Conservation (phyloP, 257 asterid genomes). For the Fraxinus excelsior region DNA sequence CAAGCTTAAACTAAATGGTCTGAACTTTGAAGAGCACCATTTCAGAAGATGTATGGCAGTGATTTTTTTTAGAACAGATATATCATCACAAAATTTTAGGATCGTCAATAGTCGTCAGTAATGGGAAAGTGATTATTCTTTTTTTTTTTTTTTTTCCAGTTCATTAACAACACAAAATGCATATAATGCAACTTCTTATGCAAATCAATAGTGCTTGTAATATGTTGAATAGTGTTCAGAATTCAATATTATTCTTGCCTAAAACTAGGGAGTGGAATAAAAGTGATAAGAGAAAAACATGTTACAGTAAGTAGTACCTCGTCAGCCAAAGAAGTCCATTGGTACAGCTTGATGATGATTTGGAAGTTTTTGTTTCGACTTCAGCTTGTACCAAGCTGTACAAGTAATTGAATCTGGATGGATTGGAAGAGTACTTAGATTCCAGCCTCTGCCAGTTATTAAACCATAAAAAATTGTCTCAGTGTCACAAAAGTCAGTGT, state of each 20-base stretch:
- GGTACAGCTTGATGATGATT: slow-evolving; percentile 78
- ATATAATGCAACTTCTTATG: too few relatives aligned
- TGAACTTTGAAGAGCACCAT: too few relatives aligned
- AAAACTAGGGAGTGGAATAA: background rate
- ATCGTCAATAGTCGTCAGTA: too few relatives aligned
- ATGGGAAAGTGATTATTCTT: too few relatives aligned
- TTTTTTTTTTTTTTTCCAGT: too few relatives aligned
- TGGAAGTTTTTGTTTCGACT: slow-evolving; percentile 74
- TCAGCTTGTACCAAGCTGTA: slow-evolving; percentile 84
- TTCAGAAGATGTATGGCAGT: too few relatives aligned
- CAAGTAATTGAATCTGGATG: slow-evolving; percentile 72
- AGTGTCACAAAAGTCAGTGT: background rate
- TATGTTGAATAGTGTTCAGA: background rate
- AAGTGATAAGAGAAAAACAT: background rate
- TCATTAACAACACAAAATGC: too few relatives aligned
- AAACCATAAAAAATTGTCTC: background rate
- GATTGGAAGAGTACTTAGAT: slow-evolving; percentile 59
- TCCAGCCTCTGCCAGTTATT: slow-evolving; percentile 66
- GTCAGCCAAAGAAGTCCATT: slow-evolving; percentile 91
- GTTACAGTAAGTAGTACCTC: slow-evolving; percentile 45
- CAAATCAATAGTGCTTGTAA: too few relatives aligned
- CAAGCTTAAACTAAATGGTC: too few relatives aligned
- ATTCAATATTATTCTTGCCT: background rate
- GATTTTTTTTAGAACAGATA: too few relatives aligned
- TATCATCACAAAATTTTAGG: too few relatives aligned